A percentile compares a stretch with the other conserved stretches of the same genome.
phyloP scores from a whole-genome alignment of 164 flowering plant genomes.

The Sedum album region DNA sequence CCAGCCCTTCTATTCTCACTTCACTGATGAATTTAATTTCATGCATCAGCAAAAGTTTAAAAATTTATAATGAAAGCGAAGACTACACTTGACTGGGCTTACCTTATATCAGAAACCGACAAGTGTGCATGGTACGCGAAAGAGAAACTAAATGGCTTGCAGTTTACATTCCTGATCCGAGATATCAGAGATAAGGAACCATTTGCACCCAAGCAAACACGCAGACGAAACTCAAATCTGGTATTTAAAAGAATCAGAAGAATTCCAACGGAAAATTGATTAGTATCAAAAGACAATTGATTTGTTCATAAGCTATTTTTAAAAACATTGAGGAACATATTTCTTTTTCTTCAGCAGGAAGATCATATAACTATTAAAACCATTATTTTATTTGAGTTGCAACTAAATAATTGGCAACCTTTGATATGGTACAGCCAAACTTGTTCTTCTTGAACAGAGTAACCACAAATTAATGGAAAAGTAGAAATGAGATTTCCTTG shows the following conservation, averaged over 20 bases:
- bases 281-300: conserved; percentile 17
- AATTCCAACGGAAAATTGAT: background rate
- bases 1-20: conserved; percentile 95
- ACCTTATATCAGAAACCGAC: conserved; percentile 95
- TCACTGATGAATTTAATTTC: conserved; percentile 43
- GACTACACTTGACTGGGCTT: background rate
- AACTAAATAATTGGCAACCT: background rate
- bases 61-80: background rate
- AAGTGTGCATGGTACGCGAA: conserved; percentile 85
- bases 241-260: conserved; percentile 3
- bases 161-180: conserved; percentile 72
- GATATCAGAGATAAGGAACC: conserved; percentile 69
- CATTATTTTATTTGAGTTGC: background rate
- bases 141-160: conserved; percentile 90
- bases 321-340: background rate
- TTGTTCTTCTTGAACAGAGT: background rate
- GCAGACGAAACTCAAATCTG: conserved; percentile 94
- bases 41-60: background rate
- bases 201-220: conserved; percentile 59
- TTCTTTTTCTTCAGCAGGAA: background rate
- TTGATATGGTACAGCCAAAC: background rate
- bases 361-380: background rate
- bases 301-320: background rate
- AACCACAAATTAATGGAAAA: background rate
- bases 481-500: background rate